phyloP scores from a whole-genome alignment of 2,329 filamentous ascomycete genomes.

The Fusarium tuaranense region DNA sequence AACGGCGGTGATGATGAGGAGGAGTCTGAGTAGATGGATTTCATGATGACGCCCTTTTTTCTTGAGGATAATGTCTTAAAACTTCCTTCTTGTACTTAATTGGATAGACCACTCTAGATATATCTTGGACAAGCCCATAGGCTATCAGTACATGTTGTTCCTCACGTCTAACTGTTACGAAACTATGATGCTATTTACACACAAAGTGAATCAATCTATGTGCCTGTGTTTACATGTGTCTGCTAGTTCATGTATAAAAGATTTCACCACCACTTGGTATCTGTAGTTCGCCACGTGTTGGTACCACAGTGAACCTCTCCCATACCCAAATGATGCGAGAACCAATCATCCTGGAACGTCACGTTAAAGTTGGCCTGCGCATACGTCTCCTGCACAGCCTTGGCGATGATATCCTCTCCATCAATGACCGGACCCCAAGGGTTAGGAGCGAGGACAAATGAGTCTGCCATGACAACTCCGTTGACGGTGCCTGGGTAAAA shows the following conservation, averaged over 20 bases:
- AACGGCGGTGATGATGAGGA: background rate
- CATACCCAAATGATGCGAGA: slow-evolving; percentile 34
- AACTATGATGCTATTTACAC: background rate
- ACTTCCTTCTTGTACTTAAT: background rate
- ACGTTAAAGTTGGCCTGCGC: slow-evolving; percentile 34
- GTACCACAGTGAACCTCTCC: slow-evolving; percentile 46
- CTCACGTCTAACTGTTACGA: background rate
- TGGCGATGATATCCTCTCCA: slow-evolving; percentile 41
- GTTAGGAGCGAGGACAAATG: slow-evolving; percentile 31
- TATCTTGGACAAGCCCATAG: background rate
- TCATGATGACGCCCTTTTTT: background rate
- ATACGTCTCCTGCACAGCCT: slow-evolving; percentile 38
- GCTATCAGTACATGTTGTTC: background rate
- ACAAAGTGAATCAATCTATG: background rate
- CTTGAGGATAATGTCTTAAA: background rate
- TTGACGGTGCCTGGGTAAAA: slow-evolving; percentile 38
- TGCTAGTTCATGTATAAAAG: background rate
- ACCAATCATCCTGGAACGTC: slow-evolving; percentile 44
- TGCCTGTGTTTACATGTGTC: background rate
- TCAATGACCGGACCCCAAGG: slow-evolving; percentile 45
- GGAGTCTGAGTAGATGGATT: background rate
- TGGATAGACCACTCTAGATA: background rate
- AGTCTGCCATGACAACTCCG: slow-evolving; percentile 33
- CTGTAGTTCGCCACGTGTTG: slow-evolving; percentile 22
- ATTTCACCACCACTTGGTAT: slow-evolving; percentile 9